Percentiles rank a stretch among this genome's conserved stretches.
These are phyloP conservation scores for Pyricularia pennisetigena DNA, from an alignment of 2,329 filamentous ascomycete species.

Conservation along the genomic window DNA sequence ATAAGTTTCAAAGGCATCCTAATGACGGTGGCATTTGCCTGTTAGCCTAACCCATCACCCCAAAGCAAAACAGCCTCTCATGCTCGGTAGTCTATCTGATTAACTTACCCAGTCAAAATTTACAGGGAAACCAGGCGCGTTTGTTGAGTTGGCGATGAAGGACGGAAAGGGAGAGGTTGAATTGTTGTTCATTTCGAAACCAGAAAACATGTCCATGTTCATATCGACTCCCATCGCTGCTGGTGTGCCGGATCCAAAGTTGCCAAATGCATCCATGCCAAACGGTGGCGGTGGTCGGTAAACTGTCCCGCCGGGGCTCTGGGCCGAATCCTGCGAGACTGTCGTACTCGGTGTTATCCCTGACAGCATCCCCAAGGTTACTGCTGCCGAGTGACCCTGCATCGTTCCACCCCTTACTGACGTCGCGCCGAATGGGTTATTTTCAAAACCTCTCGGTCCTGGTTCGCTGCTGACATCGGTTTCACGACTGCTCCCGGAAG, in stretches of 20 bases:
- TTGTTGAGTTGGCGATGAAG: constrained; percentile 33
- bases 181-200: constrained; percentile 26
- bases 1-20: constrained; percentile 49
- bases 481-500: neutral
- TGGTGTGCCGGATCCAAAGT: neutral
- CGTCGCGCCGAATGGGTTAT: neutral
- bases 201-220: constrained; percentile 21
- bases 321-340: constrained; percentile 18
- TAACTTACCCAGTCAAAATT: constrained; percentile 50
- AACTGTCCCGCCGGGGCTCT: constrained; percentile 27
- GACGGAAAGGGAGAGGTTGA: constrained; percentile 40
- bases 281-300: constrained; percentile 31
- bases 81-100: neutral
- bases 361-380: constrained; percentile 32
- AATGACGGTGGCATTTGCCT: constrained; percentile 12
- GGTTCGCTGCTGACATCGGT: neutral
- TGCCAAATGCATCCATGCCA: constrained; percentile 10
- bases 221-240: neutral
- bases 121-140: constrained; percentile 32
- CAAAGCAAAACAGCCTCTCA: neutral
- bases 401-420: constrained; percentile 16
- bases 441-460: neutral
- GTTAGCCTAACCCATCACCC: neutral
- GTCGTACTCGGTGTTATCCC: constrained; percentile 22
- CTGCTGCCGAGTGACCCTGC: constrained; percentile 29